phyloP scores from a whole-genome alignment of 306 rosid genomes.

The Prunus mira region DNA sequence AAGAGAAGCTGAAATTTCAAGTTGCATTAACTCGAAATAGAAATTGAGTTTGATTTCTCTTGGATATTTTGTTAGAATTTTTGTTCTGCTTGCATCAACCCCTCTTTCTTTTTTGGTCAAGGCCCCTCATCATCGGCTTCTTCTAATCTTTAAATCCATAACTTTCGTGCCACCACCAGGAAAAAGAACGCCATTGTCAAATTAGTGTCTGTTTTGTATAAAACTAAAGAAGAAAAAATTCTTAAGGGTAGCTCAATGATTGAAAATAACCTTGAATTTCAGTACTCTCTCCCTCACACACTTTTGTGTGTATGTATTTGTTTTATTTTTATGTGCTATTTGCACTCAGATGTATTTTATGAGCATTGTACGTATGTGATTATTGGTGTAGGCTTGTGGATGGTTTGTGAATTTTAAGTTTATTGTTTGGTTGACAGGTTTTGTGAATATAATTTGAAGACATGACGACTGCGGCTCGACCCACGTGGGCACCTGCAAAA shows the following conservation, averaged over 20 bases:
- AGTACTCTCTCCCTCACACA: too few species aligned
- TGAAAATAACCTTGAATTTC: background rate
- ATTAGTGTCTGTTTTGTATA: background rate
- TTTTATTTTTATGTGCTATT: background rate
- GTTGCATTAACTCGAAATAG: background rate
- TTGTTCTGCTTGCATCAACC: background rate
- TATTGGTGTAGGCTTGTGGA: background rate
- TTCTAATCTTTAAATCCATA: background rate
- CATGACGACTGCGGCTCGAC: slow-evolving; percentile 97
- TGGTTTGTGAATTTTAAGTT: background rate
- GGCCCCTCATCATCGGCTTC: background rate
- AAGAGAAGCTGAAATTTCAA: background rate
- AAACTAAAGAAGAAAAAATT: background rate
- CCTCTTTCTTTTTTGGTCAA: too few species aligned
- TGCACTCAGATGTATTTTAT: background rate
- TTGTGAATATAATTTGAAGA: background rate
- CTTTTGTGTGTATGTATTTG: background rate
- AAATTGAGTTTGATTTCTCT: background rate
- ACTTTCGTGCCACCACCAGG: background rate
- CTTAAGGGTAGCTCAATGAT: background rate
- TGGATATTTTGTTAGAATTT: background rate
- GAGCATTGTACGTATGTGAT: background rate
- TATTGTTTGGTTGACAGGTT: background rate
- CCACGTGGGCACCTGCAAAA: slow-evolving; percentile 98
- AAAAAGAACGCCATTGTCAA: background rate